Conservation (phyloP, 306 rosid genomes). For the Lagenaria siceraria region DNA sequence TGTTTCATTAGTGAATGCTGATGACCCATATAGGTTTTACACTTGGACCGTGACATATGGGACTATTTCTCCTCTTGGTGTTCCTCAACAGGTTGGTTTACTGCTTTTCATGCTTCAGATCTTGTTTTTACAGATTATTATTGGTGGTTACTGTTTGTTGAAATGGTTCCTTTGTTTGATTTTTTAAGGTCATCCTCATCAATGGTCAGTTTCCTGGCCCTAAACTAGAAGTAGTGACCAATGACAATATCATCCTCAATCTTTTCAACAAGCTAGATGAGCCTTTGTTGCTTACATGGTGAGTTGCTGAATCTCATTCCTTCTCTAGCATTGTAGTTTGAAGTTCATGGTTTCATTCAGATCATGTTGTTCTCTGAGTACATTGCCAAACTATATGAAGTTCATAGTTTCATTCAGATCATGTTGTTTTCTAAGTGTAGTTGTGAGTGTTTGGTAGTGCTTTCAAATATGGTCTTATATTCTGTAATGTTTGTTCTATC, state of each 20-base stretch:
- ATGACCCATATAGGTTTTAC: conserved; percentile 56
- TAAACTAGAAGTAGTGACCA: conserved; percentile 71
- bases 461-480: not conserved
- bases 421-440: not conserved
- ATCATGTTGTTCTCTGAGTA: not conserved
- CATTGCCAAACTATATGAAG: not conserved
- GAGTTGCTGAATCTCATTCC: conserved; percentile 2
- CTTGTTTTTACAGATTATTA: conserved; percentile 8
- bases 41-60: conserved; percentile 94
- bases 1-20: conserved; percentile 50
- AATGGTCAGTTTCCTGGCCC: conserved; percentile 98
- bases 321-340: not conserved
- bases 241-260: conserved; percentile 77
- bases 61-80: conserved; percentile 61
- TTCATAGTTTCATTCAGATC: no score
- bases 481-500: not conserved
- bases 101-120: conserved; percentile 11
- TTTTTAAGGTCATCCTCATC: conserved; percentile 69
- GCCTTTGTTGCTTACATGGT: conserved; percentile 83
- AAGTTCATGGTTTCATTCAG: not conserved
- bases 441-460: not conserved
- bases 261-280: conserved; percentile 85
- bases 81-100: conserved; percentile 69
- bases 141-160: conserved; percentile 1
- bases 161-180: conserved; percentile 16